Evolutionary conservation across 2,329 filamentous ascomycete species (phyloP).

Genomic region (Orbilia blumenaviensis): DNA sequence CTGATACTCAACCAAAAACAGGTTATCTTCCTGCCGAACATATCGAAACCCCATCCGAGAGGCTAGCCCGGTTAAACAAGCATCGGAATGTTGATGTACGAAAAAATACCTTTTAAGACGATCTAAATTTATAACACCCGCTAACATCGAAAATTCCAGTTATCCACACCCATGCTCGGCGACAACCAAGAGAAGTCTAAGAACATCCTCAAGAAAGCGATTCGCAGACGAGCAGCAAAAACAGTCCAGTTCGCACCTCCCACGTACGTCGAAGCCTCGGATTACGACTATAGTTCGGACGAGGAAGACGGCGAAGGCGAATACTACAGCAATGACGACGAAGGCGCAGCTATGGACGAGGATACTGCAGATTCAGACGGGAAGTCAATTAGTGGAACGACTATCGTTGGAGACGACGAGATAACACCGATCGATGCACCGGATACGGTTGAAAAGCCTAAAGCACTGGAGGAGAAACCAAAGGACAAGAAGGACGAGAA

Average conservation of each 20-base stretch:
- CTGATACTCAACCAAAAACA: conserved; percentile 61
- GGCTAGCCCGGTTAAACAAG: conserved; percentile 92
- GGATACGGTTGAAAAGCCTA: conserved; percentile 45
- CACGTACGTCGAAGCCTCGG: conserved; percentile 87
- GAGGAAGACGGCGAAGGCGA: conserved; percentile 71
- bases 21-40: conserved; percentile 97
- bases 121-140: not conserved
- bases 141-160: conserved; percentile 61
- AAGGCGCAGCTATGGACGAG: conserved; percentile 60
- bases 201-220: conserved; percentile 82
- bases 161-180: conserved; percentile 71
- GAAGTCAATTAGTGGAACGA: conserved; percentile 16
- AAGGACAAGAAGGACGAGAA: conserved; percentile 21
- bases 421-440: conserved; percentile 44
- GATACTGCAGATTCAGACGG: conserved; percentile 20
- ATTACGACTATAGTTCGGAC: conserved; percentile 83
- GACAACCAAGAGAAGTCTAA: conserved; percentile 77
- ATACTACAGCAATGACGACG: conserved; percentile 64
- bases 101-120: conserved; percentile 51
- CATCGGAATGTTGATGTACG: conserved; percentile 96
- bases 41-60: conserved; percentile 96
- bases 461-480: conserved; percentile 34
- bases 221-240: conserved; percentile 82
- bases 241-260: conserved; percentile 85
- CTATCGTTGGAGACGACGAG: conserved; percentile 40